Evolutionary conservation across 2,329 filamentous ascomycete species (phyloP).

Genomic region (Leptographium galeiforme): DNA sequence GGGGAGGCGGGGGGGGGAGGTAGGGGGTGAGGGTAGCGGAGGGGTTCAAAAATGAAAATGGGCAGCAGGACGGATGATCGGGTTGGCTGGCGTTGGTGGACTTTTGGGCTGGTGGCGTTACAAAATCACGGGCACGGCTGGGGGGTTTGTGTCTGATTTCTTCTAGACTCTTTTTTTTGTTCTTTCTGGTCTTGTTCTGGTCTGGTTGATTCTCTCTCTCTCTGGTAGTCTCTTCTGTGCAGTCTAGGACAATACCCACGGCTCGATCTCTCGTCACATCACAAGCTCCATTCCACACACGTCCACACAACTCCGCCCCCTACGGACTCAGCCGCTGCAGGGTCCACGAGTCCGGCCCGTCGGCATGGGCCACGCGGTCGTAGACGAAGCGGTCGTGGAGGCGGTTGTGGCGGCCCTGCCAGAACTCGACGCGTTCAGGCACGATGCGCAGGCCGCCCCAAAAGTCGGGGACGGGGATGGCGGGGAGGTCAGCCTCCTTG

Average conservation of each 20-base stretch:
- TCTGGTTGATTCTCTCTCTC: neutral
- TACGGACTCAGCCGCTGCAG: constrained; percentile 66
- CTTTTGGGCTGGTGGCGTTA: neutral
- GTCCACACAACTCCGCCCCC: too few relatives aligned
- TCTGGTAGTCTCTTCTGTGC: neutral
- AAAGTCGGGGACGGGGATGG: constrained; percentile 83
- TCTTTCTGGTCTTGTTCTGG: neutral
- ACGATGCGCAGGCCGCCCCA: constrained; percentile 86
- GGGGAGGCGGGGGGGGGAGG: constrained; percentile 10
- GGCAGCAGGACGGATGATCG: neutral
- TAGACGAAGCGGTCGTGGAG: constrained; percentile 92
- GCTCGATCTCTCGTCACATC: neutral
- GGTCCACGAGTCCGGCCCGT: constrained; percentile 34
- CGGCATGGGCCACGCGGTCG: constrained; percentile 36
- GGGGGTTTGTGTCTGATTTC: neutral
- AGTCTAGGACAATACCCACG: neutral
- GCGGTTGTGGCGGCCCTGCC: constrained; percentile 80
- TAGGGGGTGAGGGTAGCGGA: too few relatives aligned
- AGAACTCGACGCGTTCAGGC: constrained; percentile 85
- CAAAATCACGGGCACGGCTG: neutral
- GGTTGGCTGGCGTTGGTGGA: neutral
- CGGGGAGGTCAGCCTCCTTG: constrained; percentile 36
- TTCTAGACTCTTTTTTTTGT: neutral
- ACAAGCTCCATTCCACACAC: too few relatives aligned
- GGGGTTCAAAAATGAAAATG: too few relatives aligned